phyloP scores from a whole-genome alignment of 441 rosid species.

The Euphorbia schlechtendalii region DNA sequence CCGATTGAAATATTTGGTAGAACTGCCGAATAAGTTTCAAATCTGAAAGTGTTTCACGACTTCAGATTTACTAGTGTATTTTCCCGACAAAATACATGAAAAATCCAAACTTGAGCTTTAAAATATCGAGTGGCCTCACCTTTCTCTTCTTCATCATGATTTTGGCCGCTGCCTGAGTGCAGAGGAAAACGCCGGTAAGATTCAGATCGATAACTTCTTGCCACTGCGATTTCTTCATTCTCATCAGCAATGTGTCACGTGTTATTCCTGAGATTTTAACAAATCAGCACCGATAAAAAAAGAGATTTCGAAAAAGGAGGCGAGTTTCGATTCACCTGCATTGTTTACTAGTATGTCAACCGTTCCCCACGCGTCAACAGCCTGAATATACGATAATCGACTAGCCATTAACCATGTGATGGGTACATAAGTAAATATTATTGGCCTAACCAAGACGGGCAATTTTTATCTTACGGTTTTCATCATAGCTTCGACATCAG shows the following conservation, averaged over 20 bases:
- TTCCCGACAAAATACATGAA: too few species aligned
- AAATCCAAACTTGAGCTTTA: background rate
- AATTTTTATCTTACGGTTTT: slow-evolving; percentile 63
- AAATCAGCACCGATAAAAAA: slow-evolving; percentile 19
- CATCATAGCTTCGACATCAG: slow-evolving; percentile 86
- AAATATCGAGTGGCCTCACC: slow-evolving; percentile 29
- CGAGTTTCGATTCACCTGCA: slow-evolving; percentile 47
- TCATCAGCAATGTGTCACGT: slow-evolving; percentile 74
- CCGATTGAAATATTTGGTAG: too few species aligned
- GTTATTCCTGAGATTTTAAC: slow-evolving; percentile 62
- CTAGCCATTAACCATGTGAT: slow-evolving; percentile 15
- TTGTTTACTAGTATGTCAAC: slow-evolving; percentile 82
- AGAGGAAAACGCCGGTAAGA: slow-evolving; percentile 91
- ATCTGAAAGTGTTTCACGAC: too few species aligned
- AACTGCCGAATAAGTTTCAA: too few species aligned
- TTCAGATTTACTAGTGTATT: too few species aligned
- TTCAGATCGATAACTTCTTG: slow-evolving; percentile 90
- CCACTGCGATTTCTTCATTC: slow-evolving; percentile 92
- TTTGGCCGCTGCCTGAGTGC: slow-evolving; percentile 93
- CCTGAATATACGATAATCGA: slow-evolving; percentile 41
- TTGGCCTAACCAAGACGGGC: slow-evolving; percentile 12
- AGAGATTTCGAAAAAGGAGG: background rate
- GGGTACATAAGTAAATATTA: background rate
- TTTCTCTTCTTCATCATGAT: slow-evolving; percentile 94
- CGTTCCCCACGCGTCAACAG: slow-evolving; percentile 90